Evolutionary conservation across 2,329 filamentous ascomycete species (phyloP).

Genomic region (Thyridium curvatum): DNA sequence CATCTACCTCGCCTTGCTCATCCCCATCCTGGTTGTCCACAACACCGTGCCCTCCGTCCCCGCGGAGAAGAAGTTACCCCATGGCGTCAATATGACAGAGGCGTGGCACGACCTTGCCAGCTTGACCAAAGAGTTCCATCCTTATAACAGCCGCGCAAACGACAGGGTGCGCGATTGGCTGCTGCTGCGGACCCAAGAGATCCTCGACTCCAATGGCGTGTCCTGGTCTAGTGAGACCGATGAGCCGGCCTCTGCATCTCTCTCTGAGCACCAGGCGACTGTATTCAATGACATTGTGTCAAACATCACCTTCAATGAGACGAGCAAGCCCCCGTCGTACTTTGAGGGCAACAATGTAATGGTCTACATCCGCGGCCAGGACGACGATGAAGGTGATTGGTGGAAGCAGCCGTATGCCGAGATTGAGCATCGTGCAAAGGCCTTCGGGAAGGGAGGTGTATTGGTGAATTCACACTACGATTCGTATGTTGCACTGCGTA

Average conservation of each 20-base stretch:
- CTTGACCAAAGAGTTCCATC: slow-evolving; percentile 72
- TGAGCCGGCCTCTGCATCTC: slow-evolving; percentile 15
- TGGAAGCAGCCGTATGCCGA: slow-evolving; percentile 44
- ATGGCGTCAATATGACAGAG: slow-evolving; percentile 73
- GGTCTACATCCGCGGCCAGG: slow-evolving; percentile 78
- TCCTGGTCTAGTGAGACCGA: slow-evolving; percentile 33
- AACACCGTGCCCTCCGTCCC: slow-evolving; percentile 68
- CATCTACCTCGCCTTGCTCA: slow-evolving; percentile 72
- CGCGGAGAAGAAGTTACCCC: slow-evolving; percentile 36
- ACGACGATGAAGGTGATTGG: slow-evolving; percentile 69
- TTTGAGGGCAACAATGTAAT: slow-evolving; percentile 92
- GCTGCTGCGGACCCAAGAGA: slow-evolving; percentile 61
- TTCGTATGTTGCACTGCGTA: slow-evolving; percentile 33
- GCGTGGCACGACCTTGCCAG: slow-evolving; percentile 79
- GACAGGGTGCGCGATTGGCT: slow-evolving; percentile 75
- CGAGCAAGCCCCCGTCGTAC: slow-evolving; percentile 50
- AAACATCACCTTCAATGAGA: slow-evolving; percentile 61
- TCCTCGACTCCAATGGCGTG: slow-evolving; percentile 57
- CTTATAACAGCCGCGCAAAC: slow-evolving; percentile 81
- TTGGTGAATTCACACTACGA: slow-evolving; percentile 95
- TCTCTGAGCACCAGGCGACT: slow-evolving; percentile 34
- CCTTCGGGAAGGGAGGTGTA: slow-evolving; percentile 64
- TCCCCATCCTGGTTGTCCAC: slow-evolving; percentile 67
- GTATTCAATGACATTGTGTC: slow-evolving; percentile 74
- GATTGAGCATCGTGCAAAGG: slow-evolving; percentile 32